A percentile compares a stretch with the other conserved stretches of the same genome.
Evolutionary conservation across 1,139 yeast species (phyloP).

Genomic region (Diutina scorzettiae): DNA sequence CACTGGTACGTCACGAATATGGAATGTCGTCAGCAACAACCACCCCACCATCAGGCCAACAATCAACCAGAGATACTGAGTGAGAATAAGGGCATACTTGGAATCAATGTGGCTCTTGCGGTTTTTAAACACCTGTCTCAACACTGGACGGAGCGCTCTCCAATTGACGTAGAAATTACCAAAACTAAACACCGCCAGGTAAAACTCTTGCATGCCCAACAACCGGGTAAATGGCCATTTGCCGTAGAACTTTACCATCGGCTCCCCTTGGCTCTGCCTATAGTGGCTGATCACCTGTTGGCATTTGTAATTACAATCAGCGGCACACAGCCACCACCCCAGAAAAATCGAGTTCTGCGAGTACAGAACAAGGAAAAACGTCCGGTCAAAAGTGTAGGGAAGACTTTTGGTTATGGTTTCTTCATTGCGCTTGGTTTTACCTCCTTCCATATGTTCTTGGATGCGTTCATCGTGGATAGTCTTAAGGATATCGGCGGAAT

Average conservation of each 20-base stretch:
- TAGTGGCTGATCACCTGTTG: slow-evolving; percentile 23
- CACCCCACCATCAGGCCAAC: slow-evolving; percentile 26
- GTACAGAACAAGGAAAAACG: slow-evolving; percentile 1
- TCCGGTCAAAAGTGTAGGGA: neutral
- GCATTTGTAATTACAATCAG: slow-evolving; percentile 32
- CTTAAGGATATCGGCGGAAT: slow-evolving; percentile 1
- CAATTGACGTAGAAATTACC: slow-evolving; percentile 28
- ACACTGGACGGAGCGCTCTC: slow-evolving; percentile 18
- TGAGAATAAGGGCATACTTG: slow-evolving; percentile 16
- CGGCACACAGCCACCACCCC: slow-evolving; percentile 23
- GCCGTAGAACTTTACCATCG: slow-evolving; percentile 31
- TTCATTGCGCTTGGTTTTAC: neutral
- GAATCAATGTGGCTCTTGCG: slow-evolving; percentile 7
- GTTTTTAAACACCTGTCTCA: slow-evolving; percentile 14
- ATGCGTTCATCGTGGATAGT: slow-evolving; percentile 4
- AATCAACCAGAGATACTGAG: slow-evolving; percentile 22
- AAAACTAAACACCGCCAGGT: slow-evolving; percentile 25
- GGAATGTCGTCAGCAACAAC: slow-evolving; percentile 28
- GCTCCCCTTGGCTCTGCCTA: slow-evolving; percentile 13
- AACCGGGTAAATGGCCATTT: slow-evolving; percentile 35
- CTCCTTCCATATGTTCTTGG: slow-evolving; percentile 5
- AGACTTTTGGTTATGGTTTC: too few relatives aligned
- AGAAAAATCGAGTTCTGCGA: neutral
- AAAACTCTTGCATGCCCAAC: slow-evolving; percentile 28
- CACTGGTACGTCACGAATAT: slow-evolving; percentile 24